Conservation (phyloP, 352 stramenopile species). For the Phytophthora brassicae region DNA sequence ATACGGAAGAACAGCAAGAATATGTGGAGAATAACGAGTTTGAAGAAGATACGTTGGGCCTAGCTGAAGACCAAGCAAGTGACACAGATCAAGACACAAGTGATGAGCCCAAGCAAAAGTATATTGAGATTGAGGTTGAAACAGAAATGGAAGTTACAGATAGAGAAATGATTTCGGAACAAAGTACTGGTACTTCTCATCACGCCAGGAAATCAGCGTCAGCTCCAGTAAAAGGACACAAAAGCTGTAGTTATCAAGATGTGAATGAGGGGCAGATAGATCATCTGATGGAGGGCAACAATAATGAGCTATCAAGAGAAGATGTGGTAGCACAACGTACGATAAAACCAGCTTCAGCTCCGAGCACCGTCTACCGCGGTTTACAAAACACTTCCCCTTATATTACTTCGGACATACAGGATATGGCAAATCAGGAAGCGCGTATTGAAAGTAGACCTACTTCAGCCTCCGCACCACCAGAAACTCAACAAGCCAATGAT, state of each 20-base stretch:
- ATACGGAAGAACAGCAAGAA: conserved; percentile 17
- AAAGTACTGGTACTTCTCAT: not conserved
- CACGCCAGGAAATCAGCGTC: conserved; percentile 10
- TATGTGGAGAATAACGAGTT: conserved; percentile 1
- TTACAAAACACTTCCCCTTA: not conserved
- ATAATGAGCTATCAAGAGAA: not conserved
- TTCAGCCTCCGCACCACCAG: not conserved
- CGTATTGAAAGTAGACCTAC: not conserved
- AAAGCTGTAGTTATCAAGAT: not conserved
- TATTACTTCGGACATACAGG: not conserved
- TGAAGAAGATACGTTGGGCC: not conserved
- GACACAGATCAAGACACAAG: not conserved
- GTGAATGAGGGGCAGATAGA: too few species aligned
- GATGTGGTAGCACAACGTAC: not conserved
- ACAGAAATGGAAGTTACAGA: not conserved
- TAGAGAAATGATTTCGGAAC: not conserved
- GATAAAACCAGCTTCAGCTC: conserved; percentile 23
- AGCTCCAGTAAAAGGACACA: conserved; percentile 13
- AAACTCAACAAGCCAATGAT: conserved; percentile 1
- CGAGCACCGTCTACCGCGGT: conserved; percentile 11
- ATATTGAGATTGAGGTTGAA: not conserved
- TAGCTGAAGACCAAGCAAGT: conserved; percentile 1
- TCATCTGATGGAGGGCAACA: not conserved
- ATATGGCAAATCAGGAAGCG: not conserved
- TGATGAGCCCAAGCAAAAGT: not conserved